Evolutionary conservation across 306 rosid genomes (phyloP), one percentile per base, ranked within the genome.

Genomic region (Potentilla sterilis): DNA sequence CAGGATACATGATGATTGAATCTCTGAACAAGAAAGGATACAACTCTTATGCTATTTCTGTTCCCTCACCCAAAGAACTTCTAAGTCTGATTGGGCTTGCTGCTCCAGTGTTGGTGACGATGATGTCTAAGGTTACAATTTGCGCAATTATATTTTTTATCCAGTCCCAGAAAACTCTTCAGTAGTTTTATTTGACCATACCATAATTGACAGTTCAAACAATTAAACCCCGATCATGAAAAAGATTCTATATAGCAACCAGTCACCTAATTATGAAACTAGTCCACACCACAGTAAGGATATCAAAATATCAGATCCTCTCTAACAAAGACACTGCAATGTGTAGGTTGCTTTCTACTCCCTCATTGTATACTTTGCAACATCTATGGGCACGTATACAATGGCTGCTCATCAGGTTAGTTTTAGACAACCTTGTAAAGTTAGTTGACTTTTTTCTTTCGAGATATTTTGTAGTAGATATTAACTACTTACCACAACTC

Each of bases 341-440:
- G 21, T 73, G 49, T 80, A 92, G 97, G 92, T 92, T 81, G 96
- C 89, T 82, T 95, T 95, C 83, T 92, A 84, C 80, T 62, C 95
- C n/a, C 84, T 90, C 63, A 88, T 92, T 34, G 83, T 83, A 55
- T 95, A 90, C 77, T 87, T 85, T 81, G 93, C 95, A 40, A 89
- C 97, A 28, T 85, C 98, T 71, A 79, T 90, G 97, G 97, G 97
- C 71, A 89, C 97, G 51, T 76, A 85, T 78, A 88, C 89, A 63
- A 85, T 85, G 88, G 98, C 98, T 69, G 97, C 96, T 80, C 97
- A 92, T 85, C 98, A 95, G 83, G 98, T 92, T 82, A 79, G 81
- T 77, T 73, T 76, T 57, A 38, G 59, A 63, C 34, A 22, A 69
- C 34, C 66, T 74, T 64, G 61, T 64, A 63, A 58, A 80, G 78